Evolutionary conservation across 768 basidiomycete genomes (phyloP).

Genomic region (Calvatia gigantea): DNA sequence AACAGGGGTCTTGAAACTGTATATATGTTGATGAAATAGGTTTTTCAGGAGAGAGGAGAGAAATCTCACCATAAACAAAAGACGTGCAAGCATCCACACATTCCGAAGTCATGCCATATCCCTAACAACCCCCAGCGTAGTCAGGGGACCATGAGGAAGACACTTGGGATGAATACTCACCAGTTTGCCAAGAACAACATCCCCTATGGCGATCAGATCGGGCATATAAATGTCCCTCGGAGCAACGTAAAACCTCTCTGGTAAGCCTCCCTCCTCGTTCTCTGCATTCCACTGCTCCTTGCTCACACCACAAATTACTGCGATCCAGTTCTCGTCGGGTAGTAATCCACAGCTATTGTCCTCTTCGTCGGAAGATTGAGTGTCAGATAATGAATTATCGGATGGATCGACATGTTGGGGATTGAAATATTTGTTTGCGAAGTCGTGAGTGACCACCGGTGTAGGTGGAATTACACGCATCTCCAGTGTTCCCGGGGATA

Average conservation of each 20-base stretch:
- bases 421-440: too few species aligned
- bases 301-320: slow-evolving; percentile 73
- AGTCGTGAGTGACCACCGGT: slow-evolving; percentile 6
- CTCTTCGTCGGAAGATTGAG: not conserved
- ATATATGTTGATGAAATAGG: slow-evolving; percentile 1
- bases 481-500: not conserved
- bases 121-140: slow-evolving; percentile 33
- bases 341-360: slow-evolving; percentile 39
- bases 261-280: slow-evolving; percentile 38
- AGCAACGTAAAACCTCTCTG: slow-evolving; percentile 71
- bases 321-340: slow-evolving; percentile 72
- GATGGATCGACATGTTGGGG: not conserved
- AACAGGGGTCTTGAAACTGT: slow-evolving; percentile 75
- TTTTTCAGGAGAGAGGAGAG: not conserved
- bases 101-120: slow-evolving; percentile 80
- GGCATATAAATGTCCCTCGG: slow-evolving; percentile 82
- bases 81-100: slow-evolving; percentile 75
- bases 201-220: slow-evolving; percentile 68
- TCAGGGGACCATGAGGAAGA: not conserved
- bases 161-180: slow-evolving; percentile 33
- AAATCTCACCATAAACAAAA: slow-evolving; percentile 73
- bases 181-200: slow-evolving; percentile 76
- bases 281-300: slow-evolving; percentile 47
- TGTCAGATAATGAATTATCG: slow-evolving; percentile 9
- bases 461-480: slow-evolving; percentile 19